Conservation (phyloP, 257 asterid genomes). For the Coffea canephora region DNA sequence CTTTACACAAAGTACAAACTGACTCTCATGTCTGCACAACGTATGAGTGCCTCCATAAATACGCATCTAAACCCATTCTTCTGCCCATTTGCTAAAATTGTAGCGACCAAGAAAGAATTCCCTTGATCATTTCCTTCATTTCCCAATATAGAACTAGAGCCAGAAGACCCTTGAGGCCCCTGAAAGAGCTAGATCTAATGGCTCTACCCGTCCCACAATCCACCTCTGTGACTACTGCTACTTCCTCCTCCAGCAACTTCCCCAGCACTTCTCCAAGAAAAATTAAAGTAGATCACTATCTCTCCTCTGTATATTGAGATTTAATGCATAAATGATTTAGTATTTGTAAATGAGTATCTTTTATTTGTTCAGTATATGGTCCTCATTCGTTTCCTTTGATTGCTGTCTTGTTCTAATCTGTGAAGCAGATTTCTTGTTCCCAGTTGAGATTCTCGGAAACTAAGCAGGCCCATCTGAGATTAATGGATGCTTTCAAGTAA, state of each 20-base stretch:
- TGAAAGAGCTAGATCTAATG: constrained; percentile 25
- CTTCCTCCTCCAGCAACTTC: constrained; percentile 17
- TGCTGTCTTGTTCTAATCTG: background rate
- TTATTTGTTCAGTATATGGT: background rate
- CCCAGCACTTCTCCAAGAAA: constrained; percentile 7
- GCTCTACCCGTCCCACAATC: constrained; percentile 24
- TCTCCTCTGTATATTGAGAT: background rate
- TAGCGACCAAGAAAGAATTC: background rate
- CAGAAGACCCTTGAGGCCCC: background rate
- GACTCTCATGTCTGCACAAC: background rate
- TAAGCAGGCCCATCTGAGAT: constrained; percentile 44
- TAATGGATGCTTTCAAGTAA: constrained; percentile 42
- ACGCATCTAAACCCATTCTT: background rate
- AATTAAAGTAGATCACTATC: background rate
- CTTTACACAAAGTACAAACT: constrained; percentile 13
- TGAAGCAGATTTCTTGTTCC: constrained; percentile 38
- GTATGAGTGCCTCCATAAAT: background rate
- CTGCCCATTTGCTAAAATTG: background rate
- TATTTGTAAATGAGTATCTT: background rate
- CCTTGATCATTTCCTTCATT: background rate
- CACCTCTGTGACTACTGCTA: constrained; percentile 3
- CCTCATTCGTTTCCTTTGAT: constrained; percentile 15
- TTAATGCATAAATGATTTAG: background rate
- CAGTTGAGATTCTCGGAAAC: constrained; percentile 33
- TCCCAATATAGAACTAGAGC: background rate